phyloP scores from a whole-genome alignment of 345 rosid genomes.

The Hibiscus syriacus region DNA sequence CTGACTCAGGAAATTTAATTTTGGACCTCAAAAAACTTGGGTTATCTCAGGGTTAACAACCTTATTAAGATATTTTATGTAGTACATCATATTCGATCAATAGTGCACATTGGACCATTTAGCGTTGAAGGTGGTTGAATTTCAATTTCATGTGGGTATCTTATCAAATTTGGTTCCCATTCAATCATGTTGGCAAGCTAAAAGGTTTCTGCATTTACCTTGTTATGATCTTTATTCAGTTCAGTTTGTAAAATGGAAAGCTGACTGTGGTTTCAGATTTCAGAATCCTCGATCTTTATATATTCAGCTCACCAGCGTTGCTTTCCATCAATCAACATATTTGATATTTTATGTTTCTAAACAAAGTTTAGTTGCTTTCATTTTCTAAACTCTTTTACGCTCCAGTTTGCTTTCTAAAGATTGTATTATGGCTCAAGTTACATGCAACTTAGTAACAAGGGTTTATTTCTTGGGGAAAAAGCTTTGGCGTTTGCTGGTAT shows the following conservation, averaged over 20 bases:
- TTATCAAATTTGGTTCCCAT: background rate
- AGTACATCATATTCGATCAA: background rate
- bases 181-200: background rate
- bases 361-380: background rate
- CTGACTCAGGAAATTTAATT: background rate
- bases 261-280: background rate
- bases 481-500: background rate
- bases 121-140: background rate
- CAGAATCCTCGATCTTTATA: constrained; percentile 3
- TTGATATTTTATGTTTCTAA: background rate
- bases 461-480: too few relatives aligned
- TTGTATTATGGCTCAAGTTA: background rate
- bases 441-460: background rate
- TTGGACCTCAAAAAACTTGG: background rate
- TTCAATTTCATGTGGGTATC: background rate
- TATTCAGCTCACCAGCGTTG: too few relatives aligned
- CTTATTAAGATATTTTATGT: background rate
- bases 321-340: background rate
- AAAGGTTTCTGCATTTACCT: too few relatives aligned
- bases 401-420: background rate
- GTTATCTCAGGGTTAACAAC: background rate
- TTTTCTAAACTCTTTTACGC: background rate
- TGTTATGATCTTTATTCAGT: too few relatives aligned
- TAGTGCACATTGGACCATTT: constrained; percentile 9
- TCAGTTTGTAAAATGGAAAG: too few relatives aligned